Conservation (phyloP, 768 basidiomycete genomes). For the Tulasnella sp. region DNA sequence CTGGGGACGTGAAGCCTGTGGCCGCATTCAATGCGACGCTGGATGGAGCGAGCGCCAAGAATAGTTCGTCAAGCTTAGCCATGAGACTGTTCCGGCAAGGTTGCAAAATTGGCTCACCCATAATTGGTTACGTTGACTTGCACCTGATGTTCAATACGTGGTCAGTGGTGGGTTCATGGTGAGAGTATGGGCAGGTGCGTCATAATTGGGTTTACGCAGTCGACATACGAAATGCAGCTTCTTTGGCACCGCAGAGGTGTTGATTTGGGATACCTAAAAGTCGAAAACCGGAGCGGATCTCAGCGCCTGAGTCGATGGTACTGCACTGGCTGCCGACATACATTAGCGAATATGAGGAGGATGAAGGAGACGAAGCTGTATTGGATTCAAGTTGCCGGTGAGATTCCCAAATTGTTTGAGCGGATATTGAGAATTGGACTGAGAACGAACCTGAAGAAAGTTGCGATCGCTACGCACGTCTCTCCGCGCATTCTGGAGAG, state of each 20-base stretch:
- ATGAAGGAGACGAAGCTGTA: constrained; percentile 14
- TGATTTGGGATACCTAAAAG: constrained; percentile 16
- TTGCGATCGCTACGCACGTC: constrained; percentile 8
- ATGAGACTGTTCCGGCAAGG: not conserved
- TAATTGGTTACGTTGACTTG: constrained; percentile 16
- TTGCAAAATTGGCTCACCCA: constrained; percentile 10
- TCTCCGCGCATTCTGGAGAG: constrained; percentile 9
- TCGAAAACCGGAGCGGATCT: not conserved
- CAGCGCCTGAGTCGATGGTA: not conserved
- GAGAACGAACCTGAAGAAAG: constrained; percentile 11
- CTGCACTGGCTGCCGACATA: not conserved
- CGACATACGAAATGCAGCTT: constrained; percentile 14
- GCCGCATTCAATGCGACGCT: constrained; percentile 11
- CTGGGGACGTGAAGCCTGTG: constrained; percentile 14
- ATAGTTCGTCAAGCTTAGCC: not conserved
- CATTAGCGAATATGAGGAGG: constrained; percentile 17
- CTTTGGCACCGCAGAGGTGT: constrained; percentile 13
- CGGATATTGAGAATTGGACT: constrained; percentile 3
- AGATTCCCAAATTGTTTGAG: not conserved
- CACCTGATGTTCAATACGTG: not conserved
- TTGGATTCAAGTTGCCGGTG: not conserved
- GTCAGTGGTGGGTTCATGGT: not conserved
- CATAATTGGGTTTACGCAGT: not conserved
- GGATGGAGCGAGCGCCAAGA: not conserved
- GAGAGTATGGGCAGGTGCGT: not conserved